These are phyloP conservation scores for Aspergillus calidoustus DNA, from an alignment of 2,329 filamentous ascomycete species.

Conservation along the genomic window DNA sequence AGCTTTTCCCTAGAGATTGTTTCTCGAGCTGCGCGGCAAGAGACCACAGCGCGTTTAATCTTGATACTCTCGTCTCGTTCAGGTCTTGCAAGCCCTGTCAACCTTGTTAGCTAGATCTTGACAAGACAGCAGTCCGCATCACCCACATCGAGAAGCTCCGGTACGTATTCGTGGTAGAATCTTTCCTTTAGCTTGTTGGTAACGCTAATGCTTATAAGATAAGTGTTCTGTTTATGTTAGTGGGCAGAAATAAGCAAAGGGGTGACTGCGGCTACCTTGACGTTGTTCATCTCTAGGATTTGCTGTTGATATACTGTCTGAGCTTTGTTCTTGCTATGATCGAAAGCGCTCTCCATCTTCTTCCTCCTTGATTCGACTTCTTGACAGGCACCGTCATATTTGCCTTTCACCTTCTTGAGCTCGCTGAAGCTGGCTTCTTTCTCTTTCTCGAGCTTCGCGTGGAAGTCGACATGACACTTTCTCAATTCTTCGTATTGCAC, in stretches of 20 bases:
- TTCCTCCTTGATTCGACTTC: slow-evolving; percentile 94
- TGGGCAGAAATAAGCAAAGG: slow-evolving; percentile 12
- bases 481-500: slow-evolving; percentile 86
- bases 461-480: slow-evolving; percentile 88
- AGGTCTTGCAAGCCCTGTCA: slow-evolving; percentile 77
- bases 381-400: slow-evolving; percentile 91
- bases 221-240: slow-evolving; percentile 72
- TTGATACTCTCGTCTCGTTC: slow-evolving; percentile 82
- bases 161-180: slow-evolving; percentile 96
- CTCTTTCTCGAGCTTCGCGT: slow-evolving; percentile 86
- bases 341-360: slow-evolving; percentile 92
- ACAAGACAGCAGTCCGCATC: neutral
- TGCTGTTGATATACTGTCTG: slow-evolving; percentile 92
- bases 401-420: slow-evolving; percentile 85
- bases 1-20: slow-evolving; percentile 75
- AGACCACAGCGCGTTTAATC: slow-evolving; percentile 85
- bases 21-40: slow-evolving; percentile 78
- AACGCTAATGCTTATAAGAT: slow-evolving; percentile 92
- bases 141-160: slow-evolving; percentile 84
- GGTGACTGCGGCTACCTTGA: slow-evolving; percentile 60
- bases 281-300: slow-evolving; percentile 92
- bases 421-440: slow-evolving; percentile 82
- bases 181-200: slow-evolving; percentile 97
- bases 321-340: slow-evolving; percentile 82
- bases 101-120: slow-evolving; percentile 15